Evolutionary conservation across 2,329 filamentous ascomycete species (phyloP), one percentile per base, ranked within the genome.

Genomic region (Teratosphaeria destructans): DNA sequence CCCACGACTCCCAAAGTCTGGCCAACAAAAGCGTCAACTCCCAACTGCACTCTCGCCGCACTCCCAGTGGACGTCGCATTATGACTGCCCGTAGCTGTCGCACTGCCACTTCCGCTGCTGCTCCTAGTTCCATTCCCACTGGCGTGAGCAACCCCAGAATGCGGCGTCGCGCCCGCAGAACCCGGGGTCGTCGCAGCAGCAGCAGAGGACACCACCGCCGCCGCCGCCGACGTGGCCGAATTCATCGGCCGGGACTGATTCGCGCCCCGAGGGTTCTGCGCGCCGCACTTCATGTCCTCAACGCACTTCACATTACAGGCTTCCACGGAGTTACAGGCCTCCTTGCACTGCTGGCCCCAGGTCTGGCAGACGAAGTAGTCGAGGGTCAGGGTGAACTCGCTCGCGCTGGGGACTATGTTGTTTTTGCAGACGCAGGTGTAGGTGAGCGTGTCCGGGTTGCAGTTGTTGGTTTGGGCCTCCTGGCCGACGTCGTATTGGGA

Each of bases 321-420:
- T 66, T 79, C 79, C 73, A 86, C 78, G 34, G 56, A 57, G 63
- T 74, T 76, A 74, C 88, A 91, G 60, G 62, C 73, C 2, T 65
- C 69, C 12, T 87, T 84, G 61, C 65, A 74, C 74, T 90, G 82
- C 71, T 77, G 84, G 67, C 83, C 86, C 80, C 82, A 90, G 74
- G 87, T 80, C 54, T 80, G 80, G 81, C 89, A 94, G 67, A 85
- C 80, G 76, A 85, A 89, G 81, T 84, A 93, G 37, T 89, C 89
- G 29, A 94, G 78, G 1, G 89, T 92, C 66, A 90, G 80, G 23
- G 85, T 86, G 81, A 87, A 94, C 74, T 92, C 81, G 68, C 86
- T 84, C 55, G 89, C 75, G 75, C 92, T 91, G 65, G 89, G 89
- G 57, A 81, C 75, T 62, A 80, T 72, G 71, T 83, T 82, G 70